Base-by-base conservation (phyloP, 2,329 filamentous ascomycete species). In the Ophiosphaerella narmari region DNA sequence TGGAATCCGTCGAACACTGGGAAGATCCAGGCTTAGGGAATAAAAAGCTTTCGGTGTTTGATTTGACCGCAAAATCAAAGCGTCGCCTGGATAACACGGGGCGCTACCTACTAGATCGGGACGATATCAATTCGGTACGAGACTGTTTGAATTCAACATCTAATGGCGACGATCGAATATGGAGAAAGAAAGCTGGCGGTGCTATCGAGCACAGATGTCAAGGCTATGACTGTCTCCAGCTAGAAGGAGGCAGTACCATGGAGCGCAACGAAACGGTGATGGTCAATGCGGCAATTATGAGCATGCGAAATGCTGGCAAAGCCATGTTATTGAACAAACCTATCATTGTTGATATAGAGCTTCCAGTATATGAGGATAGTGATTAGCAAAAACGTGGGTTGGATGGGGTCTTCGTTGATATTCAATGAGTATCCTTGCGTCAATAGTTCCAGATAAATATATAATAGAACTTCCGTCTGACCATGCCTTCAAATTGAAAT, bases 281-380 rank as follows among this genome's bases (percentile, higher is more conserved):
- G 45, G 82, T 94, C 60, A 95, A 96, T 74, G 89, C 89, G 24
- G 86, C 90, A 16, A 86, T 92, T 54, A 82, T 88, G 79, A 85
- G 84, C 37, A 85, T 80, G 18, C 86, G 82, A 53, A 86, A 84
- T 73, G 63, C 67, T 11, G 62, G 62, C 31, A 77, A 74, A 1
- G 84, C 84, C 13, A 89, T 86, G 69, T 79, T 74, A 54, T 85
- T 89, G 73, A 86, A 92, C 72, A 89, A 91, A 67, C 87, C 90
- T 16, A 87, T 95, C 59, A 86, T 95, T n/a, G 85, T 96, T 11
- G 90, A 96, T 67, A 66, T 95, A 26, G 85, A 91, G 57, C 75
- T 94, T 53, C 86, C 87, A 0, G 76, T 86, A 16, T 83, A 21
- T 29, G 16, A 34, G 43, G 26, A 29, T 11, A 2, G 2, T 6